Evolutionary conservation across 2,329 filamentous ascomycete species (phyloP), one percentile per base, ranked within the genome.

Genomic region (Teratosphaeria gauchensis): DNA sequence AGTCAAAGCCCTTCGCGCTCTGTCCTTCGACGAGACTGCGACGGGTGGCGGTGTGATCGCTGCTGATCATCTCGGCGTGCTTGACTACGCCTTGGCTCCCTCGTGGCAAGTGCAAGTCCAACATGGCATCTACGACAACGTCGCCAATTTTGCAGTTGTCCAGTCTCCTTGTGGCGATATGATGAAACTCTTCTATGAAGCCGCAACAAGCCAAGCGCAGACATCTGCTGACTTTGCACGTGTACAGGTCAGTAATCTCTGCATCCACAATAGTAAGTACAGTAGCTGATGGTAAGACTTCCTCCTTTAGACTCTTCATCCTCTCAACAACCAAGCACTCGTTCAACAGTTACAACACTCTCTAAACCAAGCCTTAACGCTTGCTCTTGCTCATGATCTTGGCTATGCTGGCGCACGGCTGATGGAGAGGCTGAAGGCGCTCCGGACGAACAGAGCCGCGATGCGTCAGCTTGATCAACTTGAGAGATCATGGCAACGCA

Each of bases 301-400:
- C 65, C 60, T 68, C 65, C 19, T 48, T 61, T 68, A 71, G 66
- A 69, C 77, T 48, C 70, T 77, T 59, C 75, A 80, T 68, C 76
- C 77, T 59, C 68, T 79, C 58, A 74, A 72, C 66, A 79, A 80
- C 60, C 74, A 77, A 61, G 65, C 76, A 30, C 69, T 73, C 38
- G 63, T 78, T 28, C 70, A 70, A 56, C 58, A 59, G 14, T 63
- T 62, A 53, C 59, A 62, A 57, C 59, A 63, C 54, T 42, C 54
- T 16, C 62, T 63, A 38, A 24, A 56, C 33, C 53, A 60, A 58
- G 65, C 67, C 31, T 54, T 61, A 21, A 59, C 58, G 28, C 58
- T 67, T 24, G 67, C 63, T 46, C 63, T 64, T 32, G 55, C 59
- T 19, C 58, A 67, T 58, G 68, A 71, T 38, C 16, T 59, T 30